Percentiles rank a stretch among this genome's conserved stretches.
Conservation (phyloP, 177 flowering plant genomes). For the Vitis hybrid region DNA sequence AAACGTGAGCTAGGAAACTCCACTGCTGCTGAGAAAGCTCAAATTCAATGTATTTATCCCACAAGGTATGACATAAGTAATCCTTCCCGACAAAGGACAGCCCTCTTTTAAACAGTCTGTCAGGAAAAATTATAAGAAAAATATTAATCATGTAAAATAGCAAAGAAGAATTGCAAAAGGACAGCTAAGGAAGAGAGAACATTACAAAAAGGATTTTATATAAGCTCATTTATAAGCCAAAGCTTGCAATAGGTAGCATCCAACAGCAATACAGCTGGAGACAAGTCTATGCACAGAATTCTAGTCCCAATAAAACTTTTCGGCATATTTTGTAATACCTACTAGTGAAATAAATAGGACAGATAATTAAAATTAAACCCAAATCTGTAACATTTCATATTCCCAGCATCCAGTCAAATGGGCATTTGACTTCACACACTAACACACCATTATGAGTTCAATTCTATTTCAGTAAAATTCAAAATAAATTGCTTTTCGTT, state of each 20-base stretch:
- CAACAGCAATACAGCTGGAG: too few relatives aligned
- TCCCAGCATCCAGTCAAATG: not conserved
- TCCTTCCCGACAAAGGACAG: slow-evolving; percentile 81
- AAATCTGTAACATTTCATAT: not conserved
- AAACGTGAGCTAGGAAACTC: slow-evolving; percentile 65
- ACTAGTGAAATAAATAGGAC: not conserved
- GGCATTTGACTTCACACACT: not conserved
- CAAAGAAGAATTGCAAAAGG: not conserved
- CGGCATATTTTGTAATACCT: not conserved
- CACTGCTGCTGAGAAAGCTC: slow-evolving; percentile 79
- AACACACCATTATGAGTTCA: not conserved
- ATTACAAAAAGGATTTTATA: not conserved
- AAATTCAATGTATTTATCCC: slow-evolving; percentile 85
- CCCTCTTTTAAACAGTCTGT: slow-evolving; percentile 80
- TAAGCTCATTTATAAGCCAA: too few relatives aligned
- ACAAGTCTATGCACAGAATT: too few relatives aligned
- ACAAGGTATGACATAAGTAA: slow-evolving; percentile 66
- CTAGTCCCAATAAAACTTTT: too few relatives aligned
- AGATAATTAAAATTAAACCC: not conserved
- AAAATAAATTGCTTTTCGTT: not conserved
- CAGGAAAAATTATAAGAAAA: slow-evolving; percentile 6
- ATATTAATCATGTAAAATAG: not conserved
- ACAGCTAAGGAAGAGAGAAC: not conserved
- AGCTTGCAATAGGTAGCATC: too few relatives aligned
- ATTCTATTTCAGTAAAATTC: not conserved